Evolutionary conservation across 2,329 filamentous ascomycete species (phyloP).

Genomic region (Neonectria ditissima): DNA sequence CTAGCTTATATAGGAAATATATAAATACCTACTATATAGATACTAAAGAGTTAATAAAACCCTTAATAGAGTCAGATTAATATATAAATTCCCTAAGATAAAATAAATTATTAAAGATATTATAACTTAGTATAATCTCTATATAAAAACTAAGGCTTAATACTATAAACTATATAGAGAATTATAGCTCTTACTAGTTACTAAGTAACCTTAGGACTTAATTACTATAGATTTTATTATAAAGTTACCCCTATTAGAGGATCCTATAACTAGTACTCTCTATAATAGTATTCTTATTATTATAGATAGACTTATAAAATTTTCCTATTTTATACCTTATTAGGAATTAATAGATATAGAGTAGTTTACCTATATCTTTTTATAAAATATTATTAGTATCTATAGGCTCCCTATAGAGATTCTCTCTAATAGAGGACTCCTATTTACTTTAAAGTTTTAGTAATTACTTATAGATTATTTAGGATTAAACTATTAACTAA

Average conservation of each 20-base stretch:
- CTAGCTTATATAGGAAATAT: no score
- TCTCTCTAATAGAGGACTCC: neutral
- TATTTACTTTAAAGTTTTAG: no score
- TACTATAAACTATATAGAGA: no score
- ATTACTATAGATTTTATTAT: neutral
- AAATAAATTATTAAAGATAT: no score
- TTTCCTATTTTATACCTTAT: slow-evolving; percentile 15
- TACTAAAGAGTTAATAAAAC: no score
- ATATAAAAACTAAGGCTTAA: no score
- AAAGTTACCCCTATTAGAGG: slow-evolving; percentile 24
- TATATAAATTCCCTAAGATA: no score
- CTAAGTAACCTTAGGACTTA: no score
- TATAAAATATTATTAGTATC: slow-evolving; percentile 12
- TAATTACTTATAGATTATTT: neutral
- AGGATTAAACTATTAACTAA: neutral
- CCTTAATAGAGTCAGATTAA: no score
- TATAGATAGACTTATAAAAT: slow-evolving; percentile 9
- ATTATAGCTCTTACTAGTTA: no score
- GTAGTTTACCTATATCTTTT: slow-evolving; percentile 13
- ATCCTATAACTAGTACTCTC: slow-evolving; percentile 13
- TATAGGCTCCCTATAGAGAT: slow-evolving; percentile 11
- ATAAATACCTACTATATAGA: no score
- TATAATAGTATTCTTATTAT: slow-evolving; percentile 29
- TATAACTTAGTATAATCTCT: no score
- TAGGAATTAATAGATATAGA: slow-evolving; percentile 15